A percentile compares a stretch with the other conserved stretches of the same genome.
Evolutionary conservation across 345 rosid species (phyloP).

Genomic region (Boechera divaricarpa): DNA sequence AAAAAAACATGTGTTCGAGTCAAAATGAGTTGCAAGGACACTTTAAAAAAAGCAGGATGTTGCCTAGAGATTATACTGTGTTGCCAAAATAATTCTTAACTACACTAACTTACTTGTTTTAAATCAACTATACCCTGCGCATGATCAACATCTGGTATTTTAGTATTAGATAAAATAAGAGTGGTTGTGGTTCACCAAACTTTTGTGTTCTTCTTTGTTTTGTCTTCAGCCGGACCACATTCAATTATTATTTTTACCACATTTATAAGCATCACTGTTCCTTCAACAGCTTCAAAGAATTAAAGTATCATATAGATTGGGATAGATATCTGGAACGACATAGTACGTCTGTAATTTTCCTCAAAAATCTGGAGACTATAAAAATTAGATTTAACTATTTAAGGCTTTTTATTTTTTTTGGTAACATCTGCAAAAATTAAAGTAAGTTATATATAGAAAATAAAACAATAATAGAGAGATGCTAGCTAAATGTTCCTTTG

Average conservation of each 20-base stretch:
- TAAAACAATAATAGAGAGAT: not conserved
- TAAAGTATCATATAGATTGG: not conserved
- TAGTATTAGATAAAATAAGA: no score
- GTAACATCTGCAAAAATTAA: no score
- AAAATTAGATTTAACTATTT: not conserved
- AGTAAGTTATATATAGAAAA: not conserved
- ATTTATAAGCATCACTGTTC: not conserved
- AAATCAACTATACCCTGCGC: no score
- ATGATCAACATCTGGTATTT: no score
- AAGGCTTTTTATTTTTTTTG: no score
- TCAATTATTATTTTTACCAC: not conserved
- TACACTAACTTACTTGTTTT: no score
- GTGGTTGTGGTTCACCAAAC: no score
- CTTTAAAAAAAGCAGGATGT: no score
- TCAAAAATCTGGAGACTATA: not conserved
- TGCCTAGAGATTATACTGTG: no score
- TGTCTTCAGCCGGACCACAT: constrained; percentile 17
- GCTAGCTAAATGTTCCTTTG: not conserved
- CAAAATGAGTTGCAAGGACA: no score
- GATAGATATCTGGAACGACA: not conserved
- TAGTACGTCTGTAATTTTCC: not conserved
- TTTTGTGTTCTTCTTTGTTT: constrained; percentile 15
- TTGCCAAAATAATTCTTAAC: no score
- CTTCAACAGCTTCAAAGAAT: constrained; percentile 2
- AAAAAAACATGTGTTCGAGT: no score